Conservation (phyloP, 108 stramenopile genomes). For the Stephanodiscus minutulus region DNA sequence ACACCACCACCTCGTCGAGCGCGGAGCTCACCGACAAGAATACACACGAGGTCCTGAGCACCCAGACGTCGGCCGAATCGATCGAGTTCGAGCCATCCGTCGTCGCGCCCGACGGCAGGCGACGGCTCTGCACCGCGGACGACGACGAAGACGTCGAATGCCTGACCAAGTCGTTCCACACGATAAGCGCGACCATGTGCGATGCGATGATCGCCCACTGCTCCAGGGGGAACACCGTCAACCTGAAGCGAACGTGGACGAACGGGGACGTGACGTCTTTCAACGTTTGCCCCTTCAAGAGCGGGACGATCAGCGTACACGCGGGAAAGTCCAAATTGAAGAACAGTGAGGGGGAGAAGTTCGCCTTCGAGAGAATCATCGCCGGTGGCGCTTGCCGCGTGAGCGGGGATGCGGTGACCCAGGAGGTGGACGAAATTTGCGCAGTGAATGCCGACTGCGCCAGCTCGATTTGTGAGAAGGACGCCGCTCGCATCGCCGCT, state of each 20-base stretch:
- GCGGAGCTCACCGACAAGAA: conserved; percentile 2
- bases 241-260: conserved; percentile 3
- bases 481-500: background rate
- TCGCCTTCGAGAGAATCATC: background rate
- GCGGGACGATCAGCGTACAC: background rate
- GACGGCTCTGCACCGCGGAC: background rate
- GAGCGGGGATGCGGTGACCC: conserved; percentile 1
- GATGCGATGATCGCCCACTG: background rate
- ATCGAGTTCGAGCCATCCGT: background rate
- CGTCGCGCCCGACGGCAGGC: background rate
- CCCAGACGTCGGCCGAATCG: conserved; percentile 6
- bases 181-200: background rate
- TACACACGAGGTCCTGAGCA: background rate
- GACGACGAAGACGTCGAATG: background rate
- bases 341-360: background rate
- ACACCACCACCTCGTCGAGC: conserved; percentile 13
- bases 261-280: conserved; percentile 3
- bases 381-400: background rate
- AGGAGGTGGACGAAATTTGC: conserved; percentile 2
- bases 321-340: background rate
- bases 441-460: conserved; percentile 1
- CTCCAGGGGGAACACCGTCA: conserved; percentile 8
- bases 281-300: conserved; percentile 12
- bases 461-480: background rate
- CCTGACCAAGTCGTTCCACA: background rate